Evolutionary conservation across 192 early-diverging fungal species (phyloP).

Genomic region (Gaertneriomyces sp.): DNA sequence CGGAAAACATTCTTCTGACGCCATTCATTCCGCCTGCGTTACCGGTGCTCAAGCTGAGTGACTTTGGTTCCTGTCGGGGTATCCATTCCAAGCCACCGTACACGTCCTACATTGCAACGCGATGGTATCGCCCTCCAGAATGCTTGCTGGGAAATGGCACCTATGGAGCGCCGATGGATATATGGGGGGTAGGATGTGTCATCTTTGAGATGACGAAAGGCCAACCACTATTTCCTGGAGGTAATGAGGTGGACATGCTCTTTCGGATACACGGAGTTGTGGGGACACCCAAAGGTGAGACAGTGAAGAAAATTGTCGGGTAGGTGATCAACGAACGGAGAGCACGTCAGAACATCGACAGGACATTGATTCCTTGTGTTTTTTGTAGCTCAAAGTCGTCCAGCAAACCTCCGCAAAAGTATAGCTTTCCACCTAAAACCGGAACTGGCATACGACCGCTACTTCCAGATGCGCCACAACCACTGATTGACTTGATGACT

Average conservation of each 20-base stretch:
- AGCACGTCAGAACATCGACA: not conserved
- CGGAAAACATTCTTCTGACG: constrained; percentile 22
- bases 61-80: constrained; percentile 63
- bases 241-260: constrained; percentile 61
- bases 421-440: constrained; percentile 51
- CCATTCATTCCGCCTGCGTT: too few species aligned
- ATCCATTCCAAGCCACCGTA: constrained; percentile 63
- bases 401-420: constrained; percentile 35
- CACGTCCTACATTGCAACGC: constrained; percentile 66
- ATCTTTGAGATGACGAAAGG: constrained; percentile 54
- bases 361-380: not conserved
- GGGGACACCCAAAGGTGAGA: constrained; percentile 51
- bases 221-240: constrained; percentile 57
- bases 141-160: constrained; percentile 58
- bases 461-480: constrained; percentile 39
- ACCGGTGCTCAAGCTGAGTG: constrained; percentile 49
- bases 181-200: constrained; percentile 63
- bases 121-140: constrained; percentile 66
- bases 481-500: constrained; percentile 50
- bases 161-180: constrained; percentile 60
- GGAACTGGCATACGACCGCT: constrained; percentile 48
- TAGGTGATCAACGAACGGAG: constrained; percentile 2
- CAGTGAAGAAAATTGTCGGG: constrained; percentile 55
- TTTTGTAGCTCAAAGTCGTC: constrained; percentile 26
- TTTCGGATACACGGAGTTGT: constrained; percentile 57